phyloP scores from a whole-genome alignment of 140 eudicot species.

The Flaveria floridana region DNA sequence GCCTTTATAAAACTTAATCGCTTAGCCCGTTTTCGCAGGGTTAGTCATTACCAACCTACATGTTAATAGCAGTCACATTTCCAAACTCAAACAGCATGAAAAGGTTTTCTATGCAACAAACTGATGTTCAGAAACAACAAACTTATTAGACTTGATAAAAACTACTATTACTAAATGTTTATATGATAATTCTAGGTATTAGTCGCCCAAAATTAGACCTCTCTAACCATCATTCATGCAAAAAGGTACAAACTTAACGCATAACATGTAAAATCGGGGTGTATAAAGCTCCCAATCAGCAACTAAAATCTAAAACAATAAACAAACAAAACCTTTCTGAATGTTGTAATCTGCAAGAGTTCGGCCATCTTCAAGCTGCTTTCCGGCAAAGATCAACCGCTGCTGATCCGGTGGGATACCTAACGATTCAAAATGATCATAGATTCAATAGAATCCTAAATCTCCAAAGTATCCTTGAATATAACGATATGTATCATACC shows the following conservation, averaged over 20 bases:
- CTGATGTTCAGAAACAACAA: neutral
- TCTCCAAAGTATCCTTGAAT: neutral
- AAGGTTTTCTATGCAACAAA: neutral
- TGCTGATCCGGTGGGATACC: slow-evolving; percentile 13
- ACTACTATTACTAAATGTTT: neutral
- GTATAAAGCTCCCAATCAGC: too few species aligned
- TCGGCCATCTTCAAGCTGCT: slow-evolving; percentile 15
- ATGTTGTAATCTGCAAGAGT: slow-evolving; percentile 19
- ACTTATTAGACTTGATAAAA: neutral
- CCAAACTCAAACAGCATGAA: neutral
- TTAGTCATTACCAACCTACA: too few species aligned
- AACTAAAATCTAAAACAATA: too few species aligned
- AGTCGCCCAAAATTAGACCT: neutral
- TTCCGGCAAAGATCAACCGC: slow-evolving; percentile 10
- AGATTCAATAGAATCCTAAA: neutral
- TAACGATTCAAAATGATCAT: neutral
- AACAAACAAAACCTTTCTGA: neutral
- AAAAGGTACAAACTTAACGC: neutral
- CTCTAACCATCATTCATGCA: neutral
- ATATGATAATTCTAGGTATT: neutral
- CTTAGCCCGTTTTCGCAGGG: too few species aligned
- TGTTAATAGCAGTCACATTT: neutral
- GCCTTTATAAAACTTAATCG: too few species aligned
- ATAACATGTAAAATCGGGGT: neutral
- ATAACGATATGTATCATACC: neutral